Base-by-base conservation (phyloP, 2,329 filamentous ascomycete species). In the Colletotrichum coccodes region DNA sequence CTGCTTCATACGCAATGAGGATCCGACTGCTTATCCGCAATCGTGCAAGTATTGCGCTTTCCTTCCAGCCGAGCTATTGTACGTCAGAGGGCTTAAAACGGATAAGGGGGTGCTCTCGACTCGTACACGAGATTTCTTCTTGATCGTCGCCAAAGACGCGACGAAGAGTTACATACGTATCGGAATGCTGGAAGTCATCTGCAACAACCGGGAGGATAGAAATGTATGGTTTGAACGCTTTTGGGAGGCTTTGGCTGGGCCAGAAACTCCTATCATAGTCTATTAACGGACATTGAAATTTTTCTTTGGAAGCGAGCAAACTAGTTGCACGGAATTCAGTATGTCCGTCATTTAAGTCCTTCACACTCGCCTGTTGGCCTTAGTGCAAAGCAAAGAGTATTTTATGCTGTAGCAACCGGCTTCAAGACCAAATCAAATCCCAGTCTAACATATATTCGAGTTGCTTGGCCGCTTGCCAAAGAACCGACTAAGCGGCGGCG, bases 91-190 rank as follows among this genome's bases (percentile, higher is more conserved):
- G 11, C 50, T 57, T 38, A 57, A 36, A 18, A 60, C 46, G 0
- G 56, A 40, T 18, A 46, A 44, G 46, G 30, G 16, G 2, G 36
- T 30, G 6, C 21, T 36, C 6, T 38, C 47, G 34, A 65, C 11
- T 7, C 6, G 56, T 12, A 60, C 56, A 2, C 46, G 56, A 0
- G 62, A 65, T 38, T 60, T 60, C 30, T 65, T 65, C 18, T 40
- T 65, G 9, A 8, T 54, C 1, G 36, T 65, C 16, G 6, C 47
- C 18, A 9, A 50, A 28, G 21, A 40, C 21, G 40, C 36, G 4
- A 26, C 30, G 9, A 30, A 6, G 4, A 23, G 26, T 5, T 32
- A 23, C 14, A 30, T 65, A 0, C 47, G 62, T 1, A 38, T 46
- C 2, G 62, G 47, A 3, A 9, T 23, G 32, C 9, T 65, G 6